Conservation (phyloP, 139 green algal genomes). For the Chlamydomonas incerta region DNA sequence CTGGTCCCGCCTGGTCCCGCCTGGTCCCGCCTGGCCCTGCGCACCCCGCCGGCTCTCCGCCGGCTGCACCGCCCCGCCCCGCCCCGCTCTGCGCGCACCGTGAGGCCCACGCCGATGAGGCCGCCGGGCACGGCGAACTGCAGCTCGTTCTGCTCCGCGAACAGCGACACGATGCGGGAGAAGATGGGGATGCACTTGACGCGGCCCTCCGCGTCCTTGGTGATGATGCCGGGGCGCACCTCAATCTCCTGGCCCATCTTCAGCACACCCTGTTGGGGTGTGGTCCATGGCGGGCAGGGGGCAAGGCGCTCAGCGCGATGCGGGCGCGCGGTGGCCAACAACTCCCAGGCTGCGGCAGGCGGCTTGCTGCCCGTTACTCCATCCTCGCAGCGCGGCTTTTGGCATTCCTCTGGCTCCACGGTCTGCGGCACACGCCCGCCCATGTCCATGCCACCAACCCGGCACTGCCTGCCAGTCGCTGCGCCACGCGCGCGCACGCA, state of each 20-base stretch:
- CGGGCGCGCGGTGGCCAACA: too few species aligned
- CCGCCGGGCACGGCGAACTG: slow-evolving; percentile 98
- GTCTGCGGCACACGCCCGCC: too few species aligned
- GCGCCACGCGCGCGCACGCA: slow-evolving; percentile 27
- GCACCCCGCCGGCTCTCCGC: too few species aligned
- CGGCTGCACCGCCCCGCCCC: too few species aligned
- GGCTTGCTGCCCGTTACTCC: too few species aligned
- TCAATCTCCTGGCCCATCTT: slow-evolving; percentile 95
- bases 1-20: too few species aligned
- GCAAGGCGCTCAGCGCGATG: too few species aligned
- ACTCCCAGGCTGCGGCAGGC: too few species aligned
- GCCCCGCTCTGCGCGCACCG: slow-evolving; percentile 69
- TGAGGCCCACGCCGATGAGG: slow-evolving; percentile 99
- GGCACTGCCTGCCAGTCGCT: not conserved
- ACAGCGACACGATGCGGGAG: slow-evolving; percentile 95
- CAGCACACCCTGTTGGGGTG: slow-evolving; percentile 86
- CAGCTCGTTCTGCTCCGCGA: slow-evolving; percentile 97
- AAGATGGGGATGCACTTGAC: slow-evolving; percentile 96
- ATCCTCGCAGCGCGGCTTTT: too few species aligned
- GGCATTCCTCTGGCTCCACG: too few species aligned
- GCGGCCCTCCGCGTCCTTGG: slow-evolving; percentile 93
- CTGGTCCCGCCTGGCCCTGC: too few species aligned
- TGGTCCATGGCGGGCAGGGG: not conserved
- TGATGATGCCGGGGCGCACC: slow-evolving; percentile 96
- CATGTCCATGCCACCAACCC: too few species aligned